Evolutionary conservation across 148 eudicot genomes (phyloP), one percentile per base, ranked within the genome.

Genomic region (Persicaria maculosa): DNA sequence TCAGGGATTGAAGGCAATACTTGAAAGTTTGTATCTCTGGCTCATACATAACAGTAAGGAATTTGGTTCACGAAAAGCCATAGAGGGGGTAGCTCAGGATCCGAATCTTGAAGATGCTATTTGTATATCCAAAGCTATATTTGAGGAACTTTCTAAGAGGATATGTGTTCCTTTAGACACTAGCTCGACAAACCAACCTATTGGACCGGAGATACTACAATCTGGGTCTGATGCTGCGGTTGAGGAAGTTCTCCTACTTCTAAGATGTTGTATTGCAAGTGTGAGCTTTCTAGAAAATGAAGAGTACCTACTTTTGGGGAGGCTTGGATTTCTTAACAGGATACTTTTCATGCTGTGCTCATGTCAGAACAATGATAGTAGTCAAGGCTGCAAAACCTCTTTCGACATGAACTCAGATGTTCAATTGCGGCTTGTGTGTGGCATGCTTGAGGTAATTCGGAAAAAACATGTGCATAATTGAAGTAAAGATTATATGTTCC

Each of bases 241-340:
- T 12, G 69, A 64, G 14, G 69, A 64, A 64, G 14, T 40, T 40
- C 12, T 64, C 15, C 12, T 64, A 46, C 69, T 64, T 40, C 69
- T 91, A 80, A 86, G 98, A 77, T 91, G 97, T 71, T 91, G 90
- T 80, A 45, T 89, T 76, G 79, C 83, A 57, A 75, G 80, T 3
- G 78, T 88, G 79, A 77, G 81, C 72, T 52, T 89, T 79, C 83
- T 84, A 50, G 74, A 65, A 50, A 62, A 62, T 53, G 85, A 85
- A 55, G 83, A 83, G 69, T 52, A 55, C 74, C 78, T 77, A 73
- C 74, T 83, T 46, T 44, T 83, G 74, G 80, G 82, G 67, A 83
- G 84, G 59, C 85, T 87, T 43, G 78, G 17, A 50, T 75, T 74
- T 82, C 85, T 84, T 78, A 76, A 84, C 52, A 48, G 64, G 68